Percentiles rank a stretch among this genome's conserved stretches.
phyloP scores from a whole-genome alignment of 2,329 filamentous ascomycete species.

The Neurospora crassa region DNA sequence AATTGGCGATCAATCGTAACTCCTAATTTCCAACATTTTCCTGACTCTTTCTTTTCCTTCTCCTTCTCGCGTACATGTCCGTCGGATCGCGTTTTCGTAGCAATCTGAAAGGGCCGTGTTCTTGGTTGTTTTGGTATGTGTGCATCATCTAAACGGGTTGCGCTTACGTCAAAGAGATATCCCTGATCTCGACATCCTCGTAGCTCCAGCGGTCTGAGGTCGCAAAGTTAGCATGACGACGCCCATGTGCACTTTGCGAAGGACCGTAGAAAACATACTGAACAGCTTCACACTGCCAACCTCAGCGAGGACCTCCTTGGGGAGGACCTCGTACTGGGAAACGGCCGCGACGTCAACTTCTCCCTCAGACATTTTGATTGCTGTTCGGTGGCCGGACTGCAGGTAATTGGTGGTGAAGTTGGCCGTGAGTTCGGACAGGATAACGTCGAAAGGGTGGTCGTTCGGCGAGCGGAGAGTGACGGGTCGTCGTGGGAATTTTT shows the following conservation, averaged over 20 bases:
- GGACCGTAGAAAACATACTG: slow-evolving; percentile 31
- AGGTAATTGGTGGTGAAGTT: slow-evolving; percentile 19
- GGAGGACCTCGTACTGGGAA: slow-evolving; percentile 68
- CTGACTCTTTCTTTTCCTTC: background rate
- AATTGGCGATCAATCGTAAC: background rate
- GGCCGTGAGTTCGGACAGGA: slow-evolving; percentile 14
- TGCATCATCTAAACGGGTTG: slow-evolving; percentile 15
- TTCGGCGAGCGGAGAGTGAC: slow-evolving; percentile 11
- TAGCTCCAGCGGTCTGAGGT: slow-evolving; percentile 92
- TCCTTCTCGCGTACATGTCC: background rate
- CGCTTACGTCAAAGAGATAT: slow-evolving; percentile 98
- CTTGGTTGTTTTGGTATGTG: background rate
- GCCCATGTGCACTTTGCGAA: background rate
- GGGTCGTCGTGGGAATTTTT: slow-evolving; percentile 19
- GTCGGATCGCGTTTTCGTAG: background rate
- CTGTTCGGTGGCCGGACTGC: slow-evolving; percentile 22
- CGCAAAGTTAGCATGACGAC: slow-evolving; percentile 11
- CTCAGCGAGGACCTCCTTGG: slow-evolving; percentile 85
- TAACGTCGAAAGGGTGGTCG: slow-evolving; percentile 6
- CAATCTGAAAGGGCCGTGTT: background rate
- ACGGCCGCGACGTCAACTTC: slow-evolving; percentile 86
- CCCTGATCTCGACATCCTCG: slow-evolving; percentile 98
- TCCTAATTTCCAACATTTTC: background rate
- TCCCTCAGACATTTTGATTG: slow-evolving; percentile 82
- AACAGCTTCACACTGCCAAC: slow-evolving; percentile 92